These are phyloP conservation scores for Drosera capensis DNA, from an alignment of 148 eudicot species.

Conservation along the genomic window DNA sequence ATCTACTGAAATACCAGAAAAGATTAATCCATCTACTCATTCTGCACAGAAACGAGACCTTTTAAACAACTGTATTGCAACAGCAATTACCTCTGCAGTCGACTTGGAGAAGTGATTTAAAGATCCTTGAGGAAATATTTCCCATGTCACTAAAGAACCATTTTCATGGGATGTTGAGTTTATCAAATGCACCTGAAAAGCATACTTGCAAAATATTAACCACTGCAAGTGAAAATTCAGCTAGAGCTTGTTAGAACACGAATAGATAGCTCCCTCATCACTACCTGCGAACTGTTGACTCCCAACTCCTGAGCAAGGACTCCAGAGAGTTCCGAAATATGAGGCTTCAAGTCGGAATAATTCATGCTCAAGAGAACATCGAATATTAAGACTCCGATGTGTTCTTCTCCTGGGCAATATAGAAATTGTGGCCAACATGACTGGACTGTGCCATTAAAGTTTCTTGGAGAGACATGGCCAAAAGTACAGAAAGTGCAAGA, in stretches of 20 bases:
- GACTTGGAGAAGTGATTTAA: conserved; percentile 40
- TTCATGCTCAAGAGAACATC: conserved; percentile 41
- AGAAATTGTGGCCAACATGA: not conserved
- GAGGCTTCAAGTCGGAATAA: conserved; percentile 51
- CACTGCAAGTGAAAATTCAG: no score
- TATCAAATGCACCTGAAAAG: conserved; percentile 55
- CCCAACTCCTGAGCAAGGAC: conserved; percentile 49
- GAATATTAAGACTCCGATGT: conserved; percentile 50
- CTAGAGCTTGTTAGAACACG: no score
- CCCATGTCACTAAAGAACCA: conserved; percentile 50
- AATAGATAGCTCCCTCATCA: no score
- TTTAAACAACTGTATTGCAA: not conserved
- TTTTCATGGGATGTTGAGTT: conserved; percentile 43
- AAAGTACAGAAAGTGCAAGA: no score
- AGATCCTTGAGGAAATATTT: conserved; percentile 54
- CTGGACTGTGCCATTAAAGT: no score
- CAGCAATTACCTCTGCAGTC: conserved; percentile 25
- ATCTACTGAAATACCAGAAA: no score
- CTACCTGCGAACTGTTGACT: conserved; percentile 67
- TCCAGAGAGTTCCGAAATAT: conserved; percentile 37
- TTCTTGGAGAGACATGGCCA: no score
- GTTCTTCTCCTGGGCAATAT: conserved; percentile 34
- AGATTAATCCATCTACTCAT: no score
- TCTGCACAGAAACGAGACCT: not conserved
- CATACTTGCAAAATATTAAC: not conserved